These are phyloP conservation scores for Ramaria rubella DNA, from an alignment of 768 basidiomycete species.

Conservation along the genomic window DNA sequence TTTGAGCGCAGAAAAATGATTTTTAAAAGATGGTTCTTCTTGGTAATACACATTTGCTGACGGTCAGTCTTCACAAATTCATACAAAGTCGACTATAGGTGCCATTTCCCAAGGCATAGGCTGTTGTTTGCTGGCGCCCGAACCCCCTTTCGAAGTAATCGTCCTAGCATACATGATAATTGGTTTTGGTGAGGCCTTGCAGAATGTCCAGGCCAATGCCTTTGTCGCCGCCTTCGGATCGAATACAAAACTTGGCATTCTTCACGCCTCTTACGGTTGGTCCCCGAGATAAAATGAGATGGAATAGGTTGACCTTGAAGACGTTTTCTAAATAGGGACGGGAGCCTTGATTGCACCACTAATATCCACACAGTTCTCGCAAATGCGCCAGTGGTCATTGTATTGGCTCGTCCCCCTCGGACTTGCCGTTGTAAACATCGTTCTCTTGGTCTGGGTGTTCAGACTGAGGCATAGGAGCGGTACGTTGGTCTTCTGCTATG, in stretches of 20 bases:
- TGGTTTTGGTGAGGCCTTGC: slow-evolving; percentile 42
- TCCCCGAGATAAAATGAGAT: not conserved
- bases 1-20: not conserved
- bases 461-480: not conserved
- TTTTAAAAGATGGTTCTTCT: not conserved
- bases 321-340: slow-evolving; percentile 22
- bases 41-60: not conserved
- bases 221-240: slow-evolving; percentile 55
- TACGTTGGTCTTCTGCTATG: not conserved
- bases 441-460: not conserved
- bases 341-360: slow-evolving; percentile 48
- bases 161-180: slow-evolving; percentile 41
- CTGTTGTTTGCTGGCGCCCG: slow-evolving; percentile 47
- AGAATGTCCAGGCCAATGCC: slow-evolving; percentile 71
- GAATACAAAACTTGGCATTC: slow-evolving; percentile 64
- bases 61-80: not conserved
- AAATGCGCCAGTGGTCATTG: slow-evolving; percentile 33
- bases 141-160: slow-evolving; percentile 60
- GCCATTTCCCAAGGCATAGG: slow-evolving; percentile 46
- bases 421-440: slow-evolving; percentile 21
- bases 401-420: slow-evolving; percentile 40
- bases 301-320: not conserved
- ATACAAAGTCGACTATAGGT: slow-evolving; percentile 8
- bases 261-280: slow-evolving; percentile 60
- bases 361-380: slow-evolving; percentile 48